Evolutionary conservation across 331 rosid species (phyloP), one percentile per base, ranked within the genome.

Genomic region (Cydonia oblonga): DNA sequence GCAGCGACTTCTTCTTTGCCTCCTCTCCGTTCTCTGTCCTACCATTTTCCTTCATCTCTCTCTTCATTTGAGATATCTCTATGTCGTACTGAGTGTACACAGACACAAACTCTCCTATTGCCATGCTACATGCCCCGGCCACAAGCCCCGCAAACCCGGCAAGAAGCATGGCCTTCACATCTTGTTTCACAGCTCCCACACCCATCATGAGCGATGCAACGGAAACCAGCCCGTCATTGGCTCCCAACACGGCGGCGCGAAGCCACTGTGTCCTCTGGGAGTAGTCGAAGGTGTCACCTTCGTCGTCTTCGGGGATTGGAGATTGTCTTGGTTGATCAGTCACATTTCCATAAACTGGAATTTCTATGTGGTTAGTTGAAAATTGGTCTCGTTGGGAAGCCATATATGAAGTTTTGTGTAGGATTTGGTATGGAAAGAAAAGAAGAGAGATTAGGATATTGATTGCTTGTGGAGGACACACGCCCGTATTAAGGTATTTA

Each of bases 151-250:
- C 92, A 38, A 91, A 87, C 19, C 92, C 97, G 1, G 87, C 87
- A 0, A 87, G 79, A 1, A 91, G 76, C 92, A 91, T 85, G n/a
- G 84, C 78, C 30, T 78, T 81, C 23, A 11, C 25, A 9, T 87
- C 96, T 64, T 33, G 70, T 46, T 81, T 85, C 9, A 87, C 90
- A 5, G 96, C 91, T n/a, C 92, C 96, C 12, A 90, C 81, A 1
- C 92, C 96, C 86, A 90, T 83, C 92, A 90, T 84, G 52, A 90
- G 30, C 20, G 96, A 83, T 2, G 96, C 81, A 15, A 89, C 86
- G 0, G 96, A 79, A 52, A 89, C 90, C 66, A 91, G 56, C 54
- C 96, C 96, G 38, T 89, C 92, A 19, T 73, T 89, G 84, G 92
- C 89, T 69, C 97, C 92, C 76, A 87, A 54, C n/a, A 87, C 76